Evolutionary conservation across 192 early-diverging fungal species (phyloP).

Genomic region (Mortierella alpina): DNA sequence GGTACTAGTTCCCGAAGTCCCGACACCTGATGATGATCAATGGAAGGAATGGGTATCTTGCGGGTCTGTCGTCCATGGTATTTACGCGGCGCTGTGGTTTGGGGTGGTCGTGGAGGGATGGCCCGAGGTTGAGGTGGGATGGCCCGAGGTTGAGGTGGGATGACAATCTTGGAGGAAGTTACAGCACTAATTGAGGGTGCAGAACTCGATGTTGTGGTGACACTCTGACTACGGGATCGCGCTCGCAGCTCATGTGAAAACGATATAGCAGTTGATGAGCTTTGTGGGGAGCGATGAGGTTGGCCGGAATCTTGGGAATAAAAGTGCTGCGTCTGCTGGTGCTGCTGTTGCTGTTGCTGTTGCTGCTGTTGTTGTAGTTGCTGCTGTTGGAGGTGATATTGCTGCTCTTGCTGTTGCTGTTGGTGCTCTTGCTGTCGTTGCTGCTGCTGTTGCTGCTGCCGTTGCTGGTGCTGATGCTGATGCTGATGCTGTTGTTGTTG

Average conservation of each 20-base stretch:
- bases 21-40: conserved; percentile 15
- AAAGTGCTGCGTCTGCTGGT: neutral
- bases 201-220: neutral
- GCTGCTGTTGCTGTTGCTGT: neutral
- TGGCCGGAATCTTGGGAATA: neutral
- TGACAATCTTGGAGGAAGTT: neutral
- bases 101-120: conserved; percentile 18
- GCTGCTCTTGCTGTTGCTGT: conserved; percentile 1
- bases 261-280: neutral
- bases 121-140: conserved; percentile 8
- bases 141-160: neutral
- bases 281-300: neutral
- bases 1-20: conserved; percentile 13
- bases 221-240: conserved; percentile 16
- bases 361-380: neutral
- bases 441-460: conserved; percentile 3
- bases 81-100: conserved; percentile 7
- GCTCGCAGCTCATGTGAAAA: conserved; percentile 6
- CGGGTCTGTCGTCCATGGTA: conserved; percentile 31
- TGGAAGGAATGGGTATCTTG: conserved; percentile 1
- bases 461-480: neutral
- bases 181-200: neutral
- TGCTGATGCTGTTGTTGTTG: neutral
- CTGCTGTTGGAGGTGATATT: neutral
- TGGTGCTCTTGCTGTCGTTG: neutral